These are phyloP conservation scores for Globisporangium viniferum DNA, from an alignment of 352 stramenopile genomes.

Conservation along the genomic window DNA sequence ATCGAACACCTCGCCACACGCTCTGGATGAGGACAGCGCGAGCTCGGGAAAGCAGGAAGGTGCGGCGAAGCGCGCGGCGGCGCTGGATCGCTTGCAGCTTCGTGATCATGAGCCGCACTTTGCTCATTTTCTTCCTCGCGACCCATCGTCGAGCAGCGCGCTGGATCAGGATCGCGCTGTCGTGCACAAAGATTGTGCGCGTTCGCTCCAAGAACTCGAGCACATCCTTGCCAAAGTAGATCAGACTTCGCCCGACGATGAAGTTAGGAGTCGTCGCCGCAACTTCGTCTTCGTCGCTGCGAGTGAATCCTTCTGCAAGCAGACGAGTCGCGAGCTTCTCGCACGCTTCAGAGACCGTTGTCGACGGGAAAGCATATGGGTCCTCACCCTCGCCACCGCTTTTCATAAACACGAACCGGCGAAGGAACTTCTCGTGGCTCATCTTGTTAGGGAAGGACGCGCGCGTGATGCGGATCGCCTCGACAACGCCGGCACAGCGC, in stretches of 20 bases:
- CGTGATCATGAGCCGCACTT: slow-evolving; percentile 48
- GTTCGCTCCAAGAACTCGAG: slow-evolving; percentile 88
- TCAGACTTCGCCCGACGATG: slow-evolving; percentile 83
- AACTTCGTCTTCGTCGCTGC: slow-evolving; percentile 26
- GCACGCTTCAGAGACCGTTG: slow-evolving; percentile 62
- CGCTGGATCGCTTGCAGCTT: slow-evolving; percentile 59
- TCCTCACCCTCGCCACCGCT: slow-evolving; percentile 20
- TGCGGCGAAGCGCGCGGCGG: slow-evolving; percentile 35
- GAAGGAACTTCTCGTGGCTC: slow-evolving; percentile 86
- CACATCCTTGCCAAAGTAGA: slow-evolving; percentile 94
- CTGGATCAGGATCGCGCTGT: slow-evolving; percentile 65
- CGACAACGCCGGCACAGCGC: slow-evolving; percentile 86
- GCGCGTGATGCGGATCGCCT: slow-evolving; percentile 89
- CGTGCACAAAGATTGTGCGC: slow-evolving; percentile 68
- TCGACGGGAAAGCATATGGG: slow-evolving; percentile 21
- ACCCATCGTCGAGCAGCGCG: slow-evolving; percentile 49
- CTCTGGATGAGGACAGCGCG: slow-evolving; percentile 63
- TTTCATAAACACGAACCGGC: slow-evolving; percentile 77
- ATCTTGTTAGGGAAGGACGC: slow-evolving; percentile 93
- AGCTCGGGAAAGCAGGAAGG: slow-evolving; percentile 40
- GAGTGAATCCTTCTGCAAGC: slow-evolving; percentile 43
- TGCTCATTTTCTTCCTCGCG: slow-evolving; percentile 44
- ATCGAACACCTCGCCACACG: slow-evolving; percentile 69
- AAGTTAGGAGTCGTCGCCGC: slow-evolving; percentile 50
- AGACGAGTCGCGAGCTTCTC: slow-evolving; percentile 52